Evolutionary conservation across 2,329 filamentous ascomycete genomes (phyloP), one percentile per base, ranked within the genome.

Genomic region (Scedosporium boydii): DNA sequence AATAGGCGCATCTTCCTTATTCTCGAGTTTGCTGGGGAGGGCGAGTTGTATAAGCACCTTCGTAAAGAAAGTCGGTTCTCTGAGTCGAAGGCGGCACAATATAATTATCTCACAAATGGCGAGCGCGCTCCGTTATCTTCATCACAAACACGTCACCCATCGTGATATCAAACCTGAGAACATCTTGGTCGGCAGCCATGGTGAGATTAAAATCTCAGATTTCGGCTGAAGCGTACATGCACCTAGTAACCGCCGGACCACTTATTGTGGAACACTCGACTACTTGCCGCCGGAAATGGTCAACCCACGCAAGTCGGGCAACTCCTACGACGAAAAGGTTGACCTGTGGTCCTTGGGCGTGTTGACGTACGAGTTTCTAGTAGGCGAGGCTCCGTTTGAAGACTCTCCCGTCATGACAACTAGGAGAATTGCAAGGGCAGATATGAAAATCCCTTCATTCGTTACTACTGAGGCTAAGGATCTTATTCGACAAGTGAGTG

Each of bases 261-360:
- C 95, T 62, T 93, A 98, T 86, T 99, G 95, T 74, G 95, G 95
- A 66, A 99, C 95, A n/a, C 85, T 98, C 51, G 95, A 99, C 77
- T 99, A 99, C 75, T 84, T 99, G 16, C 95, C 95, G 3, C 95
- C 95, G 3, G 95, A 99, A 85, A 99, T 99, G 95, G 84, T 98
- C 74, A 90, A 88, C 74, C 85, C 87, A 3, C 89, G 90, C 53
- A 83, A 83, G 67, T 84, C 87, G 68, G 90, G 93, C 70, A 96
- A 95, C 77, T 96, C 83, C 72, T 97, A 98, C 77, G 90, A 85
- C 64, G 93, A 97, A 72, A 98, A 97, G 78, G 91, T 99, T 38
- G 95, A 99, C 72, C 77, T 98, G 65, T 98, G 95, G 95, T 95
- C 90, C 71, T 79, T 99, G 70, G 95, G 95, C 27, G 95, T 98